Base-by-base conservation (phyloP, 805 yeast species). In the Saccharomycopsis sp. region DNA sequence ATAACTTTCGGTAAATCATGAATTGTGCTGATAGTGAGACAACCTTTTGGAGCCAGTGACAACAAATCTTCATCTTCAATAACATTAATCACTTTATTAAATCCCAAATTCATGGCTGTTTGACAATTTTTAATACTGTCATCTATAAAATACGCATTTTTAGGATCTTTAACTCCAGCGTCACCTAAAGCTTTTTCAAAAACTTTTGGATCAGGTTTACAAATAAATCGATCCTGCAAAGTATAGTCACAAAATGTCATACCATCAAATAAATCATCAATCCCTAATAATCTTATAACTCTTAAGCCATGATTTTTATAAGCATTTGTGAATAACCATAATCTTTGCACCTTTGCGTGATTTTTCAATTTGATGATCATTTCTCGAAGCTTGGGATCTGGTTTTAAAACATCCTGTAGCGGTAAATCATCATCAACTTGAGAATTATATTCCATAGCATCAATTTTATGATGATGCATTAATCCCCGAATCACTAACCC, bases 301-400 rank as follows among this genome's bases (percentile, higher is more conserved):
- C 97, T 71, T 37, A 79, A 56, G 0, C 90, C 98, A 63, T 90
- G 98, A 56, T 78, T 87, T 59, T 81, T 80, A 65, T 90, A 90
- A 1, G 98, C 97, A 60, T 90, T 90, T 4, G 98, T 90, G 57
- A 87, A 84, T 36, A 93, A 71, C 98, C 98, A 90, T 51, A 90
- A 66, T 56, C 80, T 71, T 55, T 79, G 81, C 46, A 81, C 77
- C 51, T 77, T 74, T 1, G 75, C 68, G n/a, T 63, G 58, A 9
- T 49, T 20, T 45, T 56, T 63, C 34, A 84, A 53, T 7, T 63
- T 55, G 3, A 72, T 44, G 37, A 84, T 62, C 71, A 77, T 63
- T 21, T 70, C 61, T 49, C 89, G 67, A 44, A 81, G 64, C 32
- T 64, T 59, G 4, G 61, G 61, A 53, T 82, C 77, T 37, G 89